Conservation (phyloP, 345 rosid species). For the Isatis tinctoria region DNA sequence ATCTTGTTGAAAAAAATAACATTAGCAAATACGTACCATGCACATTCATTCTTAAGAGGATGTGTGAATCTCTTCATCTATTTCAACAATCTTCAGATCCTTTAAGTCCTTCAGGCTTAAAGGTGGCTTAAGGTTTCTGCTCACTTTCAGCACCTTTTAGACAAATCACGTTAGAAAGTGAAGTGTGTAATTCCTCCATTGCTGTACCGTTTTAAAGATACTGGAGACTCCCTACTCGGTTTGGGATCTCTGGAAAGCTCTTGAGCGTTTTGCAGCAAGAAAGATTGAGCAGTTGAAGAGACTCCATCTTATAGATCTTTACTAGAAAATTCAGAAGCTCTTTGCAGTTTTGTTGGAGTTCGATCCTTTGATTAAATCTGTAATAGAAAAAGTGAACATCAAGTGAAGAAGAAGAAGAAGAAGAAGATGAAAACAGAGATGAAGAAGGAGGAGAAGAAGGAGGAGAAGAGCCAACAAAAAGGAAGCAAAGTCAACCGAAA, state of each 20-base stretch:
- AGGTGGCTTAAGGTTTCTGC: background rate
- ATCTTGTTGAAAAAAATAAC: background rate
- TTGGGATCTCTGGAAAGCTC: constrained; percentile 7
- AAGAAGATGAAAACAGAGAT: too few species aligned
- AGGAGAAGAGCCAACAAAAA: too few species aligned
- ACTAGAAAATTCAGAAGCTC: background rate
- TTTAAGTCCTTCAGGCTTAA: constrained; percentile 1
- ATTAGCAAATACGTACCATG: background rate
- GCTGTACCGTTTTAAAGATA: background rate
- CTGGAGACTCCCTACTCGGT: background rate
- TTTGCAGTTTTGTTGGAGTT: background rate
- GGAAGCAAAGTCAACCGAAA: too few species aligned
- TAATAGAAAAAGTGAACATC: too few species aligned
- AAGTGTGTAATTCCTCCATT: background rate
- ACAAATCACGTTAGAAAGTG: background rate
- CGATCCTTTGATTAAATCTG: too few species aligned
- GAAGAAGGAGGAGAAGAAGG: too few species aligned
- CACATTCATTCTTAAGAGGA: background rate
- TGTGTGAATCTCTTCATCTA: background rate
- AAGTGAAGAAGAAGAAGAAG: too few species aligned
- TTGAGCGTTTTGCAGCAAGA: constrained; percentile 3
- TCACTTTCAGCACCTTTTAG: constrained; percentile 15
- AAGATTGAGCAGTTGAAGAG: constrained; percentile 17
- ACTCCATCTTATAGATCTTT: constrained; percentile 6
- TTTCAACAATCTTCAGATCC: background rate